Conservation (phyloP, 495 filamentous ascomycete species). For the Penicillium chermesinum region DNA sequence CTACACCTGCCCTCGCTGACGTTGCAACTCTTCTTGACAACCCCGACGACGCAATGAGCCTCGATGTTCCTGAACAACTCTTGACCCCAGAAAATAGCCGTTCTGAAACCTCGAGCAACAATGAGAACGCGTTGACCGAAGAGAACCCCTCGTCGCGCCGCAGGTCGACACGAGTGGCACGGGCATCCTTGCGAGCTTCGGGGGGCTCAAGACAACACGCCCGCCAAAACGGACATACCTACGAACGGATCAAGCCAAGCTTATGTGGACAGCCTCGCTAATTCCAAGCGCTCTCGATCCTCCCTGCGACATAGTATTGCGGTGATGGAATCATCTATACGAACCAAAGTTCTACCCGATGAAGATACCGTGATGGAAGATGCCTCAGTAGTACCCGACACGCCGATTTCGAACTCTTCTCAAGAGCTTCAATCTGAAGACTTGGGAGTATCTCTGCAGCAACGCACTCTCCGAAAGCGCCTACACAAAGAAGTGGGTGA, state of each 20-base stretch:
- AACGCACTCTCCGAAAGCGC: conserved; percentile 44
- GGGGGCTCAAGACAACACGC: conserved; percentile 24
- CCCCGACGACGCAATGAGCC: conserved; percentile 33
- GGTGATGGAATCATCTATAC: conserved; percentile 39
- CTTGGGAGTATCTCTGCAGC: conserved; percentile 32
- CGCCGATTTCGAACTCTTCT: conserved; percentile 38
- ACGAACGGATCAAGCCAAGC: conserved; percentile 40
- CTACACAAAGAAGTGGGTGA: conserved; percentile 42
- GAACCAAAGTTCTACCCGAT: conserved; percentile 29
- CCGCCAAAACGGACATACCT: conserved; percentile 23
- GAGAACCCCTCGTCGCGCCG: conserved; percentile 36
- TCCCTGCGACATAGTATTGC: conserved; percentile 41
- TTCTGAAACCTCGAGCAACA: conserved; percentile 48
- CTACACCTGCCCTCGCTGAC: conserved; percentile 33
- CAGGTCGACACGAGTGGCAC: conserved; percentile 40
- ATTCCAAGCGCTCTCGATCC: conserved; percentile 31
- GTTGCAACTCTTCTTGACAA: conserved; percentile 25
- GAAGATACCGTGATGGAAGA: conserved; percentile 32
- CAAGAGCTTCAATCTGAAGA: conserved; percentile 37
- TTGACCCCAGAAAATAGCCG: conserved; percentile 45
- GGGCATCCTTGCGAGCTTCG: conserved; percentile 34
- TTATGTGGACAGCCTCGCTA: conserved; percentile 28
- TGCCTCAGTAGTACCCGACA: conserved; percentile 35
- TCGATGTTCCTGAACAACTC: conserved; percentile 42
- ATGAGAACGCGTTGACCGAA: conserved; percentile 40